Conservation (phyloP, 2,329 filamentous ascomycete genomes). For the Tolypocladium amazonense region DNA sequence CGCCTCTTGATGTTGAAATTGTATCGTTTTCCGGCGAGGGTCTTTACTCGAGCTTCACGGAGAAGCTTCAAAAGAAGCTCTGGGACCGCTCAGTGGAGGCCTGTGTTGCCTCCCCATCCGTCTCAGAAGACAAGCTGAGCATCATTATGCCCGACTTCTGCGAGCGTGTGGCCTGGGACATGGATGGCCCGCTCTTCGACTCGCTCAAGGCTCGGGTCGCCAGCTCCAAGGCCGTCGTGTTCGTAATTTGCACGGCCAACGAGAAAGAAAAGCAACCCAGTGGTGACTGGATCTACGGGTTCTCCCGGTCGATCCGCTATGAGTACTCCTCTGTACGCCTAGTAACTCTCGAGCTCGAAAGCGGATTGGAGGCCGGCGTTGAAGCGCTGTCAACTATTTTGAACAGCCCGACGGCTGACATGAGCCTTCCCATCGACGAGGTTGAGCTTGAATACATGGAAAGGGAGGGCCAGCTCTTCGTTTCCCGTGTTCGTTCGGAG, state of each 20-base stretch:
- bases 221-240: neutral
- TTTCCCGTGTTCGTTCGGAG: conserved; percentile 4
- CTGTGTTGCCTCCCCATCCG: conserved; percentile 11
- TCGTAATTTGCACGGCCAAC: neutral
- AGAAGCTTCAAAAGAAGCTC: neutral
- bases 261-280: neutral
- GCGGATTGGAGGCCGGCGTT: conserved; percentile 1
- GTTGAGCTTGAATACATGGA: conserved; percentile 8
- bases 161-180: neutral
- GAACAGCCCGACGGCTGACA: neutral
- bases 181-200: neutral
- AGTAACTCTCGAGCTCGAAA: neutral
- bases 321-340: neutral
- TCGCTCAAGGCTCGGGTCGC: neutral
- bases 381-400: neutral
- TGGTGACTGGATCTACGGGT: neutral
- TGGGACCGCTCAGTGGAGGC: neutral
- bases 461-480: conserved; percentile 7
- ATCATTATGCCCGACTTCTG: conserved; percentile 5
- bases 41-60: neutral
- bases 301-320: neutral
- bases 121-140: conserved; percentile 15
- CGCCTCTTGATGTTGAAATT: neutral
- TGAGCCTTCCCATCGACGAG: conserved; percentile 1
- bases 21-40: neutral